Evolutionary conservation across 345 rosid genomes (phyloP).

Genomic region (Eucalyptus erythrocorys): DNA sequence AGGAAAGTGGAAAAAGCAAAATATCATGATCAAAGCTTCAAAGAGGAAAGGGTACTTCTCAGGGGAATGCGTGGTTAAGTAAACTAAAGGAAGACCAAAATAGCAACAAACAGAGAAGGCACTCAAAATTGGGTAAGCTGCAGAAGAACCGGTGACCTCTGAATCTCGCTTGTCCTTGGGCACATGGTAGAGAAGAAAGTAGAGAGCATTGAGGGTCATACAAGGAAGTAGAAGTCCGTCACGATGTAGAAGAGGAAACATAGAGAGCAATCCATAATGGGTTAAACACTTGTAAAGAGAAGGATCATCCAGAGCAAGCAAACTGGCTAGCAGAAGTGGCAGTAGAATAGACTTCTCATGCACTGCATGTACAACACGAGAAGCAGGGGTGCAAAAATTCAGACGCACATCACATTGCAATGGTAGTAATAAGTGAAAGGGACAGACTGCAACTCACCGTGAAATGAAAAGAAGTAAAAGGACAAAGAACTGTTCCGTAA

Average conservation of each 20-base stretch:
- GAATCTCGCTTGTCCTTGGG: conserved; percentile 11
- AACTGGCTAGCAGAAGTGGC: conserved; percentile 78
- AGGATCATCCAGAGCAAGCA: conserved; percentile 54
- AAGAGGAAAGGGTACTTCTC: conserved; percentile 28
- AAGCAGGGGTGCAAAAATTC: neutral
- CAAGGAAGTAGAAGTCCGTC: conserved; percentile 73
- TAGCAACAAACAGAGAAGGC: conserved; percentile 29
- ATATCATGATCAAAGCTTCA: conserved; percentile 31
- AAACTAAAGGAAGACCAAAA: conserved; percentile 44
- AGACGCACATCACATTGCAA: neutral
- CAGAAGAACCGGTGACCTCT: neutral
- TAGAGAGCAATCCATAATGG: conserved; percentile 67
- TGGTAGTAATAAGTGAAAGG: neutral
- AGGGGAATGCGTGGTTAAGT: conserved; percentile 33
- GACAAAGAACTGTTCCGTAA: conserved; percentile 71
- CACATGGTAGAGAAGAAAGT: conserved; percentile 33
- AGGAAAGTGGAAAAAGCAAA: conserved; percentile 23
- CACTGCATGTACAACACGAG: conserved; percentile 34
- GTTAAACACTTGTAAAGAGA: conserved; percentile 36
- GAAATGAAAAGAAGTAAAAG: conserved; percentile 84
- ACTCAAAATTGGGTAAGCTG: conserved; percentile 3
- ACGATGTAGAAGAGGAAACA: conserved; percentile 79
- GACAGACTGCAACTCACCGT: conserved; percentile 26
- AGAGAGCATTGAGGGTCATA: conserved; percentile 32
- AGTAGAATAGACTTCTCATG: conserved; percentile 94